Base-by-base conservation (phyloP, 2,329 filamentous ascomycete genomes). In the Endocalyx cinctus region DNA sequence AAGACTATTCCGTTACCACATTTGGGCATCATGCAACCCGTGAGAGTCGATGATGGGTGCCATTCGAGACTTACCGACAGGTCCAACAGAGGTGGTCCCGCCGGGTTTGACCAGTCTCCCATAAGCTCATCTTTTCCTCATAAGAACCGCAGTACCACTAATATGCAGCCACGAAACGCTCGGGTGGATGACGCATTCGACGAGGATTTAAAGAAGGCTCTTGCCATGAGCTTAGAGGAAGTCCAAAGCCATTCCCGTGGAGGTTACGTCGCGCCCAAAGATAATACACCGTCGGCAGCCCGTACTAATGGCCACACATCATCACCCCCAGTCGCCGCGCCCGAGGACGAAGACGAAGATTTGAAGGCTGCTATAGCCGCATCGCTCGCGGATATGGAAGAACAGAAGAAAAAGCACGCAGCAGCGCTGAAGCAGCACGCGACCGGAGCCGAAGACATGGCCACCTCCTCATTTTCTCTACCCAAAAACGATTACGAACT, bases 221-320 rank as follows among this genome's bases (percentile, higher is more conserved):
- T 98, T 40, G 87, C 94, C 40, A 96, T 98, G 90, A 98, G 92
- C 52, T 64, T 98, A 48, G 92, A 98, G 52, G 92, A 98, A 47
- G 85, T 87, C 25, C 85, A 89, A 56, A 80, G 74, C 26, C 81
- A 85, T 51, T 73, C 76, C 7, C n/a, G n/a, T n/a, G 76, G 78
- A 16, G 86, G 82, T 14, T 94, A 89, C 56, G 77, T 82, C 10
- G 73, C 86, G 12, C 84, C 70, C 3, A 48, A 53, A 1, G 54
- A 59, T 23, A 69, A 65, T 20, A 55, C 53, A 4, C 54, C 57
- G 6, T 42, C 46, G 23, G 17, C 42, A 17, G 34, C 43, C 20
- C 43, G 52, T 17, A 52, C 48, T 45, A 70, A 60, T 35, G 62
- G 51, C 35, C 45, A 62, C 30, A 43, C 56, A 4, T 18, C 47